Percentiles rank a stretch among this genome's conserved stretches.
phyloP scores from a whole-genome alignment of 768 basidiomycete species.

The Lactarius quietus region DNA sequence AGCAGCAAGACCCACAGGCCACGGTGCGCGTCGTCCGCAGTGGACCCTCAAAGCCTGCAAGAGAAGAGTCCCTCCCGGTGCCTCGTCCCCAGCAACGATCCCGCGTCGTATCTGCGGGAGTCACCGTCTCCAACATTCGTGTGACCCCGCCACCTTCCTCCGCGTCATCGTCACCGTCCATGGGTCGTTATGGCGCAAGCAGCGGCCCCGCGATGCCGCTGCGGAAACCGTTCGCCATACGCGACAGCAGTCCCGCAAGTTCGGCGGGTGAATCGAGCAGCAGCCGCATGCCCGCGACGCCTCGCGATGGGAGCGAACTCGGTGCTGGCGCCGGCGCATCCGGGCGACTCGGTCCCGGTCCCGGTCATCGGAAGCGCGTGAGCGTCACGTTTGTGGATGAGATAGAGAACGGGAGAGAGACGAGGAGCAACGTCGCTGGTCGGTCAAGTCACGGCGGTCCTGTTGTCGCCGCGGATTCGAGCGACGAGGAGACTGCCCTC shows the following conservation, averaged over 20 bases:
- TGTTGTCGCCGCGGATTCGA: conserved; percentile 2
- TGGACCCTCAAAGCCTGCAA: not conserved
- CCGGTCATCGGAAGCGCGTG: conserved; percentile 46
- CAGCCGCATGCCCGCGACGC: conserved; percentile 70
- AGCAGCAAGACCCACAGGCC: conserved; percentile 6
- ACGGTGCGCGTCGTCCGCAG: conserved; percentile 18
- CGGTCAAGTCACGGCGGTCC: conserved; percentile 7
- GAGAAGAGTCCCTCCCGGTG: conserved; percentile 16
- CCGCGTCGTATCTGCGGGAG: not conserved
- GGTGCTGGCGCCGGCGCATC: conserved; percentile 20
- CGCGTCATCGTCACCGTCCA: not conserved
- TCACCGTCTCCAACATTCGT: conserved; percentile 21
- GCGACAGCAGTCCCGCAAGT: conserved; percentile 71
- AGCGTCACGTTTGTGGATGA: conserved; percentile 72
- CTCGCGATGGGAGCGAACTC: conserved; percentile 71
- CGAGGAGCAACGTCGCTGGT: conserved; percentile 13
- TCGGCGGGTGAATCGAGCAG: conserved; percentile 85
- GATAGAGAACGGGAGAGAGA: conserved; percentile 33
- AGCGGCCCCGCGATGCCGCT: conserved; percentile 22
- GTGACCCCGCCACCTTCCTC: conserved; percentile 10
- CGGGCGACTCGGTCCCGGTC: conserved; percentile 30
- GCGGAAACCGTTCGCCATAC: conserved; percentile 53
- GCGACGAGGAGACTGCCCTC: conserved; percentile 7
- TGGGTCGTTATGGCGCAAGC: not conserved
- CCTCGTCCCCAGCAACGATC: conserved; percentile 4